Percentiles rank a stretch among this genome's conserved stretches.
Evolutionary conservation across 495 filamentous ascomycete genomes (phyloP).

Genomic region (Xylaria acuta): DNA sequence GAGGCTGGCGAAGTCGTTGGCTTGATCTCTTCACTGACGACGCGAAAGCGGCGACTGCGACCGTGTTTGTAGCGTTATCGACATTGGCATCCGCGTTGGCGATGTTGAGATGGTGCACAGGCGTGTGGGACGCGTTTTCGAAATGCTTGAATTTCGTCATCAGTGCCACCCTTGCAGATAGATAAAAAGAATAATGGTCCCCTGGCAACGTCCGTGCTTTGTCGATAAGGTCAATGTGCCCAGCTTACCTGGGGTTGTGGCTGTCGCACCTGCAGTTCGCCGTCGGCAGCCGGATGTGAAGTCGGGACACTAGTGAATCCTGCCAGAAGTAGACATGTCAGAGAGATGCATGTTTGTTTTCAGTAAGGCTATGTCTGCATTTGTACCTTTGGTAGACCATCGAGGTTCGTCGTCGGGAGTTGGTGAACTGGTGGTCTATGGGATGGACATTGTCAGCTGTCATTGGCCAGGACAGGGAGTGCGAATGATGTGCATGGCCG

Average conservation of each 20-base stretch:
- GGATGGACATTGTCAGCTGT: constrained; percentile 14
- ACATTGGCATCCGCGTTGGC: background rate
- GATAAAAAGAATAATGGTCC: background rate
- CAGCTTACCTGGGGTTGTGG: constrained; percentile 16
- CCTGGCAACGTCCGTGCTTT: constrained; percentile 9
- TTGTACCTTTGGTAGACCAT: constrained; percentile 12
- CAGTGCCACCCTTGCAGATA: constrained; percentile 39
- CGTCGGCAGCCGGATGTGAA: background rate
- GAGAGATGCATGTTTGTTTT: background rate
- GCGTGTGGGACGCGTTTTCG: constrained; percentile 32
- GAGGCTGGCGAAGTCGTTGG: constrained; percentile 6
- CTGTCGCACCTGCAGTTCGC: background rate
- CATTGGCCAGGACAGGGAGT: constrained; percentile 22
- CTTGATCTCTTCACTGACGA: constrained; percentile 19
- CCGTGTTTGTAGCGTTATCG: background rate
- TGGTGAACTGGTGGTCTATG: constrained; percentile 25
- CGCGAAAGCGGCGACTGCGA: background rate
- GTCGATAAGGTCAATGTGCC: background rate
- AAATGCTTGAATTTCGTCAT: constrained; percentile 34
- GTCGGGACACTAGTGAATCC: background rate
- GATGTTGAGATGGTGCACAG: background rate
- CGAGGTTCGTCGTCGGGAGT: background rate
- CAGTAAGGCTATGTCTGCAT: background rate
- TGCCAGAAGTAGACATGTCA: background rate
- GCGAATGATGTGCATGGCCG: constrained; percentile 19